phyloP scores from a whole-genome alignment of 805 yeast species.

The Candida peoriensis region DNA sequence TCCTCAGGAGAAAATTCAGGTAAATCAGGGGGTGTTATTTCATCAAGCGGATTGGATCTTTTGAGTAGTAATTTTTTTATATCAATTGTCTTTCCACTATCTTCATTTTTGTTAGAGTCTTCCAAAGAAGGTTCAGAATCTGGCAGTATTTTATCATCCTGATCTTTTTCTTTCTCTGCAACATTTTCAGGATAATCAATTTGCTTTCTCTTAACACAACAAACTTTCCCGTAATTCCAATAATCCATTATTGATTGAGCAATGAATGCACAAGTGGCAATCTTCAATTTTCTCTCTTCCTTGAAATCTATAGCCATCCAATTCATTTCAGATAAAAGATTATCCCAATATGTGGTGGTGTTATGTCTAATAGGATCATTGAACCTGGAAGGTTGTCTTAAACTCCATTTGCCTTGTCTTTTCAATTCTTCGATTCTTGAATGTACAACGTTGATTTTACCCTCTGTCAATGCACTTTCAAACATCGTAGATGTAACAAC shows the following conservation, averaged over 20 bases:
- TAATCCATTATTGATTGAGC: conserved; percentile 74
- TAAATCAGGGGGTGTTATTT: conserved; percentile 23
- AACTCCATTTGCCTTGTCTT: conserved; percentile 83
- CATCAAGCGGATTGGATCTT: conserved; percentile 30
- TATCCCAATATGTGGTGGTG: conserved; percentile 61
- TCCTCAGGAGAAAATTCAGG: conserved; percentile 30
- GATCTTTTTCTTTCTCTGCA: conserved; percentile 10
- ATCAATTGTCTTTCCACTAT: conserved; percentile 30
- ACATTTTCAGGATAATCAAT: conserved; percentile 27
- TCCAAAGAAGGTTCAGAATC: conserved; percentile 4
- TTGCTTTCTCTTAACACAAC: conserved; percentile 53
- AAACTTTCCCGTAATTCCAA: conserved; percentile 70
- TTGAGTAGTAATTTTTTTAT: conserved; percentile 28
- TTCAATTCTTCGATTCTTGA: conserved; percentile 90
- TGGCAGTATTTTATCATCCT: conserved; percentile 10
- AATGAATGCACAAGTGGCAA: conserved; percentile 62
- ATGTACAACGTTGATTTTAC: conserved; percentile 83
- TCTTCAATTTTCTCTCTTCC: conserved; percentile 64
- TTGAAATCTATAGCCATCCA: conserved; percentile 81
- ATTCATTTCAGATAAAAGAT: conserved; percentile 66
- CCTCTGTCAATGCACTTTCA: conserved; percentile 82
- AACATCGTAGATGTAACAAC: conserved; percentile 79
- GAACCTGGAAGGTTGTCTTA: conserved; percentile 74
- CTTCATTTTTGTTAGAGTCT: not conserved
- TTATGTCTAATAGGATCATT: conserved; percentile 51